Evolutionary conservation across 352 stramenopile genomes (phyloP).

Genomic region (Pythium angustatum): DNA sequence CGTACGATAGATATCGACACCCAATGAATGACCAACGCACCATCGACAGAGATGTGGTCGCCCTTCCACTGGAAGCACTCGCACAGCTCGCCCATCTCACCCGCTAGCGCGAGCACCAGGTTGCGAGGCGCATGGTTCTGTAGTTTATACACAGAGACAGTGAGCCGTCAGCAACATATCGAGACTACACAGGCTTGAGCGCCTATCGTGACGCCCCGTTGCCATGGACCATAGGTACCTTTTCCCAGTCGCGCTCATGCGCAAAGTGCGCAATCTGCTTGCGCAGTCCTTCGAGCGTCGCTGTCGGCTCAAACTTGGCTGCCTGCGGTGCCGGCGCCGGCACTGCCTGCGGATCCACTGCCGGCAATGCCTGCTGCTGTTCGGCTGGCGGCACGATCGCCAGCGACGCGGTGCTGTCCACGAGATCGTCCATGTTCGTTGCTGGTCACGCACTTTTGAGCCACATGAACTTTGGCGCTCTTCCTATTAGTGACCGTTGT

Average conservation of each 20-base stretch:
- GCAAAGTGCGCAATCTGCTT: conserved; percentile 30
- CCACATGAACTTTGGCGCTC: no score
- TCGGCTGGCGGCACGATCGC: not conserved
- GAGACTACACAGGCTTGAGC: not conserved
- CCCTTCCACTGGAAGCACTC: conserved; percentile 91
- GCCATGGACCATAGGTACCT: no score
- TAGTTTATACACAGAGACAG: not conserved
- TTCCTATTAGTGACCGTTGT: not conserved
- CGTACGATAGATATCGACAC: not conserved
- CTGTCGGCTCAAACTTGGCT: conserved; percentile 20
- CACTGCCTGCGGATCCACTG: not conserved
- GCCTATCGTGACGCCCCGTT: not conserved
- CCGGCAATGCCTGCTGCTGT: not conserved
- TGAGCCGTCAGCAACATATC: no score
- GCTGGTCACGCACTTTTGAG: not conserved
- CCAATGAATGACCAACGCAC: not conserved
- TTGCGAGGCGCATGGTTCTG: conserved; percentile 59
- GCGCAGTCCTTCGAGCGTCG: conserved; percentile 33
- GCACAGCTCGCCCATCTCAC: conserved; percentile 89
- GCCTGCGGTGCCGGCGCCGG: not conserved
- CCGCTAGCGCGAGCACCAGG: conserved; percentile 82
- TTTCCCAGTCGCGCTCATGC: conserved; percentile 34
- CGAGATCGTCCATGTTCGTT: conserved; percentile 12
- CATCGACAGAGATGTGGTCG: conserved; percentile 36
- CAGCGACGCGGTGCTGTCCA: not conserved